phyloP scores from a whole-genome alignment of 768 basidiomycete genomes.

The Pleurotus citrinopileatus region DNA sequence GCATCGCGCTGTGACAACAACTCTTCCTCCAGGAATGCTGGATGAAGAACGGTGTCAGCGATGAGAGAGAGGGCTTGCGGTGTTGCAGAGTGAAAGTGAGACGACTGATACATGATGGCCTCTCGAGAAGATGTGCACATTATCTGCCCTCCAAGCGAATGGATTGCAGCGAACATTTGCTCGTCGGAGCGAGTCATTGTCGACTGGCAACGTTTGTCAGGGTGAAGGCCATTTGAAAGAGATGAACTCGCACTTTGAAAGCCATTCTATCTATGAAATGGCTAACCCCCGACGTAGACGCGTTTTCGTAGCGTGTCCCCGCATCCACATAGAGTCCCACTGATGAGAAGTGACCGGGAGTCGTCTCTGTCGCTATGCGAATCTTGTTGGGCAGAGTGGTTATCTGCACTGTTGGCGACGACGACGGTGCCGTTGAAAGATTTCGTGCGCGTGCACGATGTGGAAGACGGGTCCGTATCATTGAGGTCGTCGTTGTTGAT shows the following conservation, averaged over 20 bases:
- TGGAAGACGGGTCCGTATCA: not conserved
- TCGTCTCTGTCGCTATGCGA: conserved; percentile 85
- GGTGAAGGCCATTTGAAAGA: too few relatives aligned
- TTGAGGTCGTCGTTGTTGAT: conserved; percentile 5
- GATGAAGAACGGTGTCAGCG: conserved; percentile 84
- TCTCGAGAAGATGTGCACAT: conserved; percentile 89
- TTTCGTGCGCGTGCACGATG: not conserved
- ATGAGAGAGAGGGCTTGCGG: conserved; percentile 84
- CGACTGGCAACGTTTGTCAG: too few relatives aligned
- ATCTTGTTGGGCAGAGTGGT: conserved; percentile 92
- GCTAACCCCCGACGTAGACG: conserved; percentile 71
- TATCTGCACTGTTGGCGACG: conserved; percentile 45
- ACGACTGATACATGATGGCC: conserved; percentile 97
- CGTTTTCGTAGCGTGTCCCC: conserved; percentile 85
- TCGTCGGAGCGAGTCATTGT: conserved; percentile 69
- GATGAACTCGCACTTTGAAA: conserved; percentile 70
- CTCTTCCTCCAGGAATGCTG: conserved; percentile 75
- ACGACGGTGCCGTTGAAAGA: conserved; percentile 13
- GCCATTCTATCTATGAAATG: conserved; percentile 96
- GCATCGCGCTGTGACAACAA: conserved; percentile 82
- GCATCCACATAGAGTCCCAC: conserved; percentile 94
- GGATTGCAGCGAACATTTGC: conserved; percentile 79
- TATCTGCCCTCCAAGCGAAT: conserved; percentile 88
- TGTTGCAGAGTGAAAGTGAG: conserved; percentile 83
- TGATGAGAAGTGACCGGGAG: conserved; percentile 92